Evolutionary conservation across 805 yeast genomes (phyloP), one percentile per base, ranked within the genome.

Genomic region (Starmerella vaccinii): DNA sequence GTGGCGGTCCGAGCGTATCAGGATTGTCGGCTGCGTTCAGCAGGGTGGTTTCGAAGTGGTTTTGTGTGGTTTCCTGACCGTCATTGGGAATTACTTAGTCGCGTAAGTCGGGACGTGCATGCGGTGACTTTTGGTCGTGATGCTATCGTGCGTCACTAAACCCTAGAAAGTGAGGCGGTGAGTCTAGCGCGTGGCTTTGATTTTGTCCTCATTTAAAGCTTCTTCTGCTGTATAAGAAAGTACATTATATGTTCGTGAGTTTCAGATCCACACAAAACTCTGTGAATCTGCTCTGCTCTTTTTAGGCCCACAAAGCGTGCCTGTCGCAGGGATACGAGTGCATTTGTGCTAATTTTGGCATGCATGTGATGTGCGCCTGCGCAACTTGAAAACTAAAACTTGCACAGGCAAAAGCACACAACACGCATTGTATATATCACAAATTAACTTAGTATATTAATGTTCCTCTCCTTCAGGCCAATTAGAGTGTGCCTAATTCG

Each of bases 41-140:
- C 22, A 12, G 4, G 26, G 30, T 39, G 32, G 43, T 39, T 39
- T 39, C 43, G 22, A 39, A 38, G 46, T 43, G 46, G 46, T 43
- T 43, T 42, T 21, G 27, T 30, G 30, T 10, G 21, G 40, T 41
- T 41, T 27, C n/a, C 33, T 43, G 27, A 13, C 18, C 4, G 32
- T 8, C 24, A n/a, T 24, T 24, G 32, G 32, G 34, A 41, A n/a
- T 41, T 41, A 16, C 45, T 38, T 33, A 16, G 38, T 43, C 35
- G 35, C 46, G 46, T 43, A 43, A 43, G 46, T 30, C 38, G 21
- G 46, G 46, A 15, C 29, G 38, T 43, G 46, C 46, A 43, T 43
- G 38, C 32, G 37, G 38, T 30, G 46, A 13, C 37, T 22, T 29
- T 43, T 43, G 13, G 21, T 43, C 45, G 23, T 41, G 34, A 15